Percentiles rank a stretch among this genome's conserved stretches.
These are phyloP conservation scores for Secale cereale DNA, from an alignment of 176 grass and related monocot genomes.

Conservation along the genomic window DNA sequence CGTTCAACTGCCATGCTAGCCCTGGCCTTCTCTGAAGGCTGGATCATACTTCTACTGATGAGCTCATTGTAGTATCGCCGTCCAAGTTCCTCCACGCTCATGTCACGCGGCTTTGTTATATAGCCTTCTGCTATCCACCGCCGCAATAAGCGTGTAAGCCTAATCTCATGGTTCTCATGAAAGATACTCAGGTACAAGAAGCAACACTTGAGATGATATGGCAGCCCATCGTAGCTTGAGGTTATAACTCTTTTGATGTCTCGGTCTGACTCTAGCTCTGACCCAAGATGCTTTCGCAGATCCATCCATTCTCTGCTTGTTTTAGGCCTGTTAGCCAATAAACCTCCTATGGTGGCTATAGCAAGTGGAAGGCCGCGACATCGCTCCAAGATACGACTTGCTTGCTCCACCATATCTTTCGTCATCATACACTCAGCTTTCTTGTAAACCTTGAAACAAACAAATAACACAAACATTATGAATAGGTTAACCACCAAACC, in stretches of 20 bases:
- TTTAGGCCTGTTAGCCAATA: constrained; percentile 40
- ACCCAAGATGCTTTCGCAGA: constrained; percentile 24
- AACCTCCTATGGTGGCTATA: constrained; percentile 47
- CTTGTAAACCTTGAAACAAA: constrained; percentile 11
- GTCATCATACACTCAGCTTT: neutral
- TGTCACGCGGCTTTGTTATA: constrained; percentile 22
- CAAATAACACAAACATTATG: neutral
- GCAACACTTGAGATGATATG: constrained; percentile 48
- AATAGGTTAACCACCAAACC: too few relatives aligned
- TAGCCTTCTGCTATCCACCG: constrained; percentile 53
- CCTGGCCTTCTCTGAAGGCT: neutral
- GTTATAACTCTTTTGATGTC: constrained; percentile 28
- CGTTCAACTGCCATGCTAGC: neutral
- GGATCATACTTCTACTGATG: constrained; percentile 47
- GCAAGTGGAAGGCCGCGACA: constrained; percentile 49
- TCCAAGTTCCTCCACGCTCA: constrained; percentile 25
- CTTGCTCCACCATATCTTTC: neutral
- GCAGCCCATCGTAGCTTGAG: constrained; percentile 49
- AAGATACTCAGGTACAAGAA: constrained; percentile 63
- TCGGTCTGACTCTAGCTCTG: constrained; percentile 34
- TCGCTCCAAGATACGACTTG: constrained; percentile 21
- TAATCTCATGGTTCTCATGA: constrained; percentile 45
- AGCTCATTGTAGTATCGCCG: constrained; percentile 35
- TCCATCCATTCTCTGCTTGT: constrained; percentile 38
- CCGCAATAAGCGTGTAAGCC: constrained; percentile 12